Base-by-base conservation (phyloP, 768 basidiomycete genomes). In the Psilocybe cyanescens region DNA sequence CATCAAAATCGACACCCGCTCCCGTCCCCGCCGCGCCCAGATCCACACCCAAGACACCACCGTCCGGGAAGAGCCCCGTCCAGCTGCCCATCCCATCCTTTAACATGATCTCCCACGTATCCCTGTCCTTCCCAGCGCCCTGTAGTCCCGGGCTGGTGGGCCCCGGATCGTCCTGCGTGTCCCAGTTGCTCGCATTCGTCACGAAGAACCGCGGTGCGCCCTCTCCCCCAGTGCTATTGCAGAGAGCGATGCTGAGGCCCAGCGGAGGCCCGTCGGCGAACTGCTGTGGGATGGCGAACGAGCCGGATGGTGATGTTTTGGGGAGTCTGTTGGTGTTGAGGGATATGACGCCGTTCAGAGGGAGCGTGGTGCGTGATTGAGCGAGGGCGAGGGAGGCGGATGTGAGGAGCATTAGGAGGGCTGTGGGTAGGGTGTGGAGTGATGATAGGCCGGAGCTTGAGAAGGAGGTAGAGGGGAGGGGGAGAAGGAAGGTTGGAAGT, bases 21-120 rank as follows among this genome's bases (percentile, higher is more conserved):
- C 68, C 69, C 41, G n/a, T 16, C 41, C 11, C 41, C 14, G 7
- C 33, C 11, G 33, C 11, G 14, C 68, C 71, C 45, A 69, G 68
- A 46, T 81, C 78, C 6, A 89, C 79, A 0, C 81, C 77, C 28
- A 92, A 68, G 19, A 82, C 73, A 1, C 85, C 89, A 1, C 87
- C 88, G 3, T 72, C 65, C 0, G 69, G 55, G 19, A 67, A 67
- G 3, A 33, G 6, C 0, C 86, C 85, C 0, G 76, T 79, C 81
- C 86, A 88, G 31, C 63, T 74, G 3, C 87, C 89, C 16, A 72
- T 71, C 1, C 89, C 90, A 47, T 79, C 67, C 8, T 71, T 58
- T 35, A 88, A 56, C 2, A 48, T 14, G 6, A 62, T 53, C 51
- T 62, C 61, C 30, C 52, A 47, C 2, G 45, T 29, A 60, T 47